Conservation (phyloP, 805 yeast species). For the Metschnikowia koreensis region DNA sequence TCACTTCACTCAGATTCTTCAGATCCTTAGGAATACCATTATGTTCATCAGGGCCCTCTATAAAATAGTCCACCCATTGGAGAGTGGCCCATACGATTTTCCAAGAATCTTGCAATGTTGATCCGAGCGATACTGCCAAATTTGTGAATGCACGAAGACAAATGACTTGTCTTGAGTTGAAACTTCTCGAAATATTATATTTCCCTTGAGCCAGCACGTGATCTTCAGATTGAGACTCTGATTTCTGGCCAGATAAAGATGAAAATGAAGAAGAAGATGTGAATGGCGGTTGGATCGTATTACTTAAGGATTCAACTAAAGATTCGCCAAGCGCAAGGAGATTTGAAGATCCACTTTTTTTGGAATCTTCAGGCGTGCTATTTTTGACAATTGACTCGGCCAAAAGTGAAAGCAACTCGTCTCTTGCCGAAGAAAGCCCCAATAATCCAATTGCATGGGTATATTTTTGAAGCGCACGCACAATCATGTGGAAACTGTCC, state of each 20-base stretch:
- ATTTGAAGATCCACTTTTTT: conserved; percentile 2
- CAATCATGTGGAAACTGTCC: conserved; percentile 63
- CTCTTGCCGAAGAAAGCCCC: conserved; percentile 55
- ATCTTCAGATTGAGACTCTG: neutral
- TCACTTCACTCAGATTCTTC: conserved; percentile 26
- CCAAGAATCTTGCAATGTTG: conserved; percentile 71
- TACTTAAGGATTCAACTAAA: conserved; percentile 50
- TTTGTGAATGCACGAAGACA: conserved; percentile 78
- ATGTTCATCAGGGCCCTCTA: conserved; percentile 53
- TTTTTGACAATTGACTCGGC: conserved; percentile 40
- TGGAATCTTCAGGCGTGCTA: conserved; percentile 15
- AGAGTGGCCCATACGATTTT: conserved; percentile 52
- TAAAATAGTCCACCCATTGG: conserved; percentile 74
- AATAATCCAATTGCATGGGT: conserved; percentile 81
- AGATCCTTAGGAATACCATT: conserved; percentile 25
- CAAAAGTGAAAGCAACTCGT: conserved; percentile 39
- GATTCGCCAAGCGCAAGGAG: conserved; percentile 48
- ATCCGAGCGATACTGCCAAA: conserved; percentile 78
- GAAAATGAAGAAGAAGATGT: neutral
- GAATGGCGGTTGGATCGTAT: conserved; percentile 33
- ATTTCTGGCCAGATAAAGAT: neutral
- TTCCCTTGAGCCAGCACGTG: neutral
- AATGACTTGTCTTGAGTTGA: conserved; percentile 67
- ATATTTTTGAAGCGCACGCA: conserved; percentile 74
- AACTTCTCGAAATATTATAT: conserved; percentile 10